Base-by-base conservation (phyloP, 352 stramenopile species). In the Phytophthora cryptogea region DNA sequence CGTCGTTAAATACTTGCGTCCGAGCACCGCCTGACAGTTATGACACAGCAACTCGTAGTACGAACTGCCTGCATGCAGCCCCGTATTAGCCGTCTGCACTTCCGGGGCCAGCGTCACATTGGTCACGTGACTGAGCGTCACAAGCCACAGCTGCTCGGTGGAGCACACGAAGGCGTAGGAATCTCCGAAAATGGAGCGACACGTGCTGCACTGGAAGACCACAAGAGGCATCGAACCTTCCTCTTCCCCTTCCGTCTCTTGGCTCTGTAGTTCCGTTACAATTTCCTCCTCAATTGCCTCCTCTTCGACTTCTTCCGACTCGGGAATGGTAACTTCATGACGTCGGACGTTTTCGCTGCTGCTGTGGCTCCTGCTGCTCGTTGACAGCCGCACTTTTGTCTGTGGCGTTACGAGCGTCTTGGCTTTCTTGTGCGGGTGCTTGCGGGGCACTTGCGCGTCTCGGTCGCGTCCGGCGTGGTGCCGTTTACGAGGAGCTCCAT, bases 161-260 rank as follows among this genome's bases (percentile, higher is more conserved):
- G 83, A 90, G 46, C 74, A 78, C 54, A 93, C 75, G 30, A 93
- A 91, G 32, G 81, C 74, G 53, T 92, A 92, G 41, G 83, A 93
- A 64, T 95, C 86, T 16, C 83, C 84, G 23, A 95, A 87, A 49
- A 95, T 92, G 27, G 78, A 88, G 26, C 86, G 76, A 36, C 86
- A 95, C 16, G 83, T 93, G 65, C 66, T 86, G 63, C 86, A 95
- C 56, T 93, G 83, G 54, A 95, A 95, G 23, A 93, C 80, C 30
- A 95, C 83, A 6, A 88, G 83, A 14, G 78, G 80, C 39, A 80
- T 61, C 14, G 72, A 64, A n/a, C 75, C 77, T n/a, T 77, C 74
- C 14, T 76, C 70, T 3, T 83, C 76, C 10, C 79, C 76, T 3
- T 86, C 78, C 5, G 69, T 59, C 4, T 68, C 64, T 2, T 80